Evolutionary conservation across 352 stramenopile genomes (phyloP), one percentile per base, ranked within the genome.

Genomic region (Pythium phragmitis): DNA sequence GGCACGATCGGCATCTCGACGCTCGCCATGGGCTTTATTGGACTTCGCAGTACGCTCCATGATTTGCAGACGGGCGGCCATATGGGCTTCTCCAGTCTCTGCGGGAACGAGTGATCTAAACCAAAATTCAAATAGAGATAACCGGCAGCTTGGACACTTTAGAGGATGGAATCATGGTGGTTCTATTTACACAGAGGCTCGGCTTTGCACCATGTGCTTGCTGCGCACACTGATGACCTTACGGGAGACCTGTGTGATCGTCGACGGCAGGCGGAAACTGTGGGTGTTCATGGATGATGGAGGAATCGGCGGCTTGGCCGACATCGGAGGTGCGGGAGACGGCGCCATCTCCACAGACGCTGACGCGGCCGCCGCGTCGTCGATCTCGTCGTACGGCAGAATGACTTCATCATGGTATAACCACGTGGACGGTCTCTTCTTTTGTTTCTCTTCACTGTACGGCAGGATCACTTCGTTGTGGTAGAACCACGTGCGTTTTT

Each of bases 1-100:
- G 59, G 60, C 17, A 91, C 81, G 19, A 92, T 94, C 41, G 83
- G 83, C 33, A 57, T 92, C 8, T 94, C 85, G 50, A 77, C 83
- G 1, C 6, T 87, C 12, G 75, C 77, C 23, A 94, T 94, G 85
- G 76, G 83, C 39, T 67, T 82, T 49, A 80, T 92, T 51, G 80
- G 85, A 4, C 51, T 89, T 3, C 72, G 77, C 57, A 81, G 73
- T 14, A 82, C 80, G n/a, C 19, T 84, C 36, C 68, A 75, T 28
- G 82, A 94, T 47, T 52, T 94, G 4, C 63, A 81, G 52, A 80
- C 79, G 47, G 80, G 81, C 42, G 58, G 77, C 5, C 72, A 87
- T 49, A 76, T 92, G 47, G 83, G 85, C 41, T 89, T 92, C 46
- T 70, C 77, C 55, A 77, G 79, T 60, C 67, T 92, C 70, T 94